Evolutionary conservation across 768 basidiomycete genomes (phyloP), one percentile per base, ranked within the genome.

Genomic region (Russula emetica): DNA sequence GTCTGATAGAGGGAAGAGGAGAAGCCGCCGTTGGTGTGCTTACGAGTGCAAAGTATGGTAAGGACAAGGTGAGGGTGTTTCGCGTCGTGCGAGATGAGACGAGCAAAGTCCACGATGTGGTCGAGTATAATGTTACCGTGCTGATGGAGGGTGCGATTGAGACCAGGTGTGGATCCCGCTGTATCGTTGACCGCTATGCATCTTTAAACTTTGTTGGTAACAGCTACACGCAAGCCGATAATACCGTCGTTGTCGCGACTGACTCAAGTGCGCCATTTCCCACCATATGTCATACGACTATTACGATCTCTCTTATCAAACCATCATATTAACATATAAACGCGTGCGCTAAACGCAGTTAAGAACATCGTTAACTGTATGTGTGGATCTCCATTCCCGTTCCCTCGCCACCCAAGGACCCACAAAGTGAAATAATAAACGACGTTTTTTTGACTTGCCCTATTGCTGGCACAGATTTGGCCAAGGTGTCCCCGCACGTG

Each of bases 141-240:
- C 77, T 96, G 58, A 75, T 98, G 11, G 93, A 97, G 73, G 95
- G 95, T 3, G 83, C 87, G 55, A 85, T 96, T 69, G 83, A 83
- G n/a, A 75, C 76, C 0, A 90, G 88, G 90, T 89, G 73, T 67
- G 72, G 57, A 26, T 4, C 26, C 24, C 28, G 24, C 22, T n/a
- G 6, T 9, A 22, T 22, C n/a, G 8, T 22, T 28, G 22, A 38
- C 1, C 20, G 11, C 36, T 2, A 7, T 24, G 32, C 4, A 55
- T 38, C 24, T 16, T 47, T 0, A 36, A n/a, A 7, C 20, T 2
- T 44, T 47, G 45, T 13, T 22, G 20, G 3, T 2, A n/a, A 47
- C 22, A 92, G 92, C 70, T 98, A 90, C 74, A 96, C 92, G 4
- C 69, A 92, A 67, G 92, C 90, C 0, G 92, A 98, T 71, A 98